phyloP scores from a whole-genome alignment of 2,329 filamentous ascomycete genomes.

The Metarhizium anisopliae region DNA sequence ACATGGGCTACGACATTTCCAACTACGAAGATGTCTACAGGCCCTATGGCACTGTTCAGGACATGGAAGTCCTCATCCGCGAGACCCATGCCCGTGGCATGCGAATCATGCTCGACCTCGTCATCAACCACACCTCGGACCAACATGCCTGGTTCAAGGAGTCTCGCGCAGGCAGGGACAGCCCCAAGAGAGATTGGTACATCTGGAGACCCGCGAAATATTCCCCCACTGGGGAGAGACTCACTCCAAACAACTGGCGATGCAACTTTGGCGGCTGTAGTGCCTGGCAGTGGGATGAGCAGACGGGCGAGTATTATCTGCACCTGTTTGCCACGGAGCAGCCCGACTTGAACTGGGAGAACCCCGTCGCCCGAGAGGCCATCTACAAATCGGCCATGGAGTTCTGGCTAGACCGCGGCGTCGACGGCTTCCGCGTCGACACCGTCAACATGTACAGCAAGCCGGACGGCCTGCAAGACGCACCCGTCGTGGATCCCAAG shows the following conservation, averaged over 20 bases:
- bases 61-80: constrained; percentile 54
- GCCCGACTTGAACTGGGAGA: constrained; percentile 83
- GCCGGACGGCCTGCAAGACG: constrained; percentile 47
- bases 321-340: constrained; percentile 68
- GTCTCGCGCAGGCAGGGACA: constrained; percentile 51
- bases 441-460: constrained; percentile 69
- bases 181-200: constrained; percentile 62
- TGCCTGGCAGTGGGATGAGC: constrained; percentile 63
- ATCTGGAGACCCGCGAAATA: constrained; percentile 47
- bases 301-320: constrained; percentile 68
- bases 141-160: constrained; percentile 65
- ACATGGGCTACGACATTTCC: constrained; percentile 64
- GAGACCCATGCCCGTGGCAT: constrained; percentile 55
- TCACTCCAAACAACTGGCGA: constrained; percentile 70
- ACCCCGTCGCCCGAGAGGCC: constrained; percentile 54
- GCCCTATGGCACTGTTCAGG: constrained; percentile 56
- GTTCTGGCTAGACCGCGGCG: constrained; percentile 70
- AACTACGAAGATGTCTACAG: constrained; percentile 59
- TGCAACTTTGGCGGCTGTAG: constrained; percentile 51
- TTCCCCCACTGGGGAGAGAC: constrained; percentile 46
- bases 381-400: constrained; percentile 64
- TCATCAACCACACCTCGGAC: constrained; percentile 69
- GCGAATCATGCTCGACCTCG: constrained; percentile 65
- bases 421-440: constrained; percentile 67
- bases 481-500: constrained; percentile 39